Conservation (phyloP, 768 basidiomycete species). For the Pleurotus giganteus region DNA sequence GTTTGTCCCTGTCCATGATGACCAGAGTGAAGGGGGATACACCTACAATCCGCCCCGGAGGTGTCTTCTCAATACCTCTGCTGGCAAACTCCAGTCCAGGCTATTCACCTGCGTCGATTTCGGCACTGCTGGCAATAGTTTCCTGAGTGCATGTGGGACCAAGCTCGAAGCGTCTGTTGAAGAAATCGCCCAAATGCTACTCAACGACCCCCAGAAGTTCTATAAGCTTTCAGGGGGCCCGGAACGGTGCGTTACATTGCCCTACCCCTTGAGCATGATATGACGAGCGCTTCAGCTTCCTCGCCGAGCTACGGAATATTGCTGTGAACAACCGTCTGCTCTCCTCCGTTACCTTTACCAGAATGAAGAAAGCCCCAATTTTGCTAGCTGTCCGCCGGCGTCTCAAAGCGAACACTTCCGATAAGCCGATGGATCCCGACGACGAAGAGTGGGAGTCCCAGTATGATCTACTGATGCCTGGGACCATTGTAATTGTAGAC, state of each 20-base stretch:
- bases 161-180: conserved; percentile 84
- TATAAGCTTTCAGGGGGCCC: conserved; percentile 69
- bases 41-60: conserved; percentile 41
- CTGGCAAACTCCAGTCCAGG: conserved; percentile 71
- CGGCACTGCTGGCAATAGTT: conserved; percentile 75
- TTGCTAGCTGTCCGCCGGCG: conserved; percentile 73
- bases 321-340: conserved; percentile 71
- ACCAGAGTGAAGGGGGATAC: conserved; percentile 24
- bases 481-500: conserved; percentile 80
- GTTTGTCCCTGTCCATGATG: conserved; percentile 69
- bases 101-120: conserved; percentile 91
- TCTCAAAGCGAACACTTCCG: conserved; percentile 25
- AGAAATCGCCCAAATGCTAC: conserved; percentile 61
- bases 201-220: conserved; percentile 69
- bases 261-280: not conserved
- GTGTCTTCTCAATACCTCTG: conserved; percentile 55
- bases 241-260: conserved; percentile 48
- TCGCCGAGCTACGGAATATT: conserved; percentile 80
- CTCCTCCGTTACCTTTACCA: conserved; percentile 46
- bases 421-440: conserved; percentile 43
- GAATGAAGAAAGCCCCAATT: conserved; percentile 71
- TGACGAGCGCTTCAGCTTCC: conserved; percentile 50
- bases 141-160: conserved; percentile 85
- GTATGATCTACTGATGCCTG: conserved; percentile 70
- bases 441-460: conserved; percentile 72